phyloP scores from a whole-genome alignment of 1,284 basidiomycete genomes.

The Crepidotus sp. region DNA sequence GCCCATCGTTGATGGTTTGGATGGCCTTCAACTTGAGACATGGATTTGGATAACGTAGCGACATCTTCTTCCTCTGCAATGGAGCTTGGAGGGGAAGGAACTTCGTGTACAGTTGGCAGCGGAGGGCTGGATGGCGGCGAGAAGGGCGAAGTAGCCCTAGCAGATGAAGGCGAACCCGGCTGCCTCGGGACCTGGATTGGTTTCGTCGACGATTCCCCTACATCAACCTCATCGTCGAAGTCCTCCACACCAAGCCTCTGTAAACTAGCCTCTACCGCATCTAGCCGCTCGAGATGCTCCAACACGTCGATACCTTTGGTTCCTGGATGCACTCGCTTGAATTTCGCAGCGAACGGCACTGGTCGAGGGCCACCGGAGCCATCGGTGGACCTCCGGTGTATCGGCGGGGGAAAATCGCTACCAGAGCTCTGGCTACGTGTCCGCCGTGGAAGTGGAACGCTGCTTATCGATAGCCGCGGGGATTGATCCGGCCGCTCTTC shows the following conservation, averaged over 20 bases:
- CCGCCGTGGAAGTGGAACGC: conserved; percentile 52
- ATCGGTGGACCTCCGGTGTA: conserved; percentile 51
- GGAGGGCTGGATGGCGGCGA: conserved; percentile 41
- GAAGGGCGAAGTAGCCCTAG: conserved; percentile 33
- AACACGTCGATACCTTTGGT: conserved; percentile 75
- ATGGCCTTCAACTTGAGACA: conserved; percentile 53
- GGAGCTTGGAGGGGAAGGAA: conserved; percentile 37
- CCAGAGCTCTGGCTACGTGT: conserved; percentile 51
- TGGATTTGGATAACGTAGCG: conserved; percentile 59
- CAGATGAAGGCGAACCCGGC: conserved; percentile 22
- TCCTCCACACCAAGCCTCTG: conserved; percentile 59
- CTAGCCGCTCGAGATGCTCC: conserved; percentile 72
- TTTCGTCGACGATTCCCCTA: conserved; percentile 34
- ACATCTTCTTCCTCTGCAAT: conserved; percentile 66
- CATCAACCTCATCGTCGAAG: conserved; percentile 41
- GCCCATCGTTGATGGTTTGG: conserved; percentile 37
- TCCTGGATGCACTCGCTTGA: conserved; percentile 69
- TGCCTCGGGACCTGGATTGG: conserved; percentile 12
- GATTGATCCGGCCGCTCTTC: conserved; percentile 34
- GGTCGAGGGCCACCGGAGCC: conserved; percentile 56
- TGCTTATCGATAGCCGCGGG: conserved; percentile 52
- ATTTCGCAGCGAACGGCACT: conserved; percentile 71
- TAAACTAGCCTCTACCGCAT: conserved; percentile 70
- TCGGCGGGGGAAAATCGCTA: conserved; percentile 64
- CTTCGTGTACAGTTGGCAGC: conserved; percentile 47